These are phyloP conservation scores for Aspergillus carlsbadensis DNA, from an alignment of 495 filamentous ascomycete genomes.

Conservation along the genomic window DNA sequence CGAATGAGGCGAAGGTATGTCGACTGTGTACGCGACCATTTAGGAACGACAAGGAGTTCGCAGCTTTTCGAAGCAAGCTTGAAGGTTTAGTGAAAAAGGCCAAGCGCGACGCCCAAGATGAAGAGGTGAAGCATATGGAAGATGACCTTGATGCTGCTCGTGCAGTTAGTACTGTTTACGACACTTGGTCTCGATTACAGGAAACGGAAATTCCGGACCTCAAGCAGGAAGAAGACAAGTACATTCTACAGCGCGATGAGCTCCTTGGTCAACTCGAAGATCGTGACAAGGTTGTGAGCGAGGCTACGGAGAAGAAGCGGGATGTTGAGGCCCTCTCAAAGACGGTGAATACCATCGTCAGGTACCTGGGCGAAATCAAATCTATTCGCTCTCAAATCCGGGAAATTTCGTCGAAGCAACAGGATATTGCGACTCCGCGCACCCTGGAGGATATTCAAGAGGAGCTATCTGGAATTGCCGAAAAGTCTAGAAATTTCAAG, in stretches of 20 bases:
- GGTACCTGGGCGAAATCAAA: constrained; percentile 67
- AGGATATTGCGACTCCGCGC: constrained; percentile 58
- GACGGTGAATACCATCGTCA: constrained; percentile 72
- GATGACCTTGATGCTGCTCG: constrained; percentile 56
- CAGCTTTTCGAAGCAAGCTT: constrained; percentile 60
- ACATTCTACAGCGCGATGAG: constrained; percentile 53
- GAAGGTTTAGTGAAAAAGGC: constrained; percentile 57
- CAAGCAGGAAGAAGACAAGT: constrained; percentile 56
- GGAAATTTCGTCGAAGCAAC: constrained; percentile 68
- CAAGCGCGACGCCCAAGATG: constrained; percentile 50
- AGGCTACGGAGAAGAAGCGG: constrained; percentile 61
- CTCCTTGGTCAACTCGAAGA: constrained; percentile 68
- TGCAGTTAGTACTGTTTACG: constrained; percentile 63
- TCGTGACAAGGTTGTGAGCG: constrained; percentile 66
- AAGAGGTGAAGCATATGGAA: constrained; percentile 51
- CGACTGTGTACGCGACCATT: constrained; percentile 67
- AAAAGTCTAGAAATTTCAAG: constrained; percentile 63
- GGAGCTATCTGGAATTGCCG: constrained; percentile 64
- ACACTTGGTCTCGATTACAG: constrained; percentile 67
- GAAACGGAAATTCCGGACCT: constrained; percentile 69
- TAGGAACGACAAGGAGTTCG: constrained; percentile 54
- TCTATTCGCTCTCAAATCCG: constrained; percentile 68
- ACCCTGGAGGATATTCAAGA: constrained; percentile 82
- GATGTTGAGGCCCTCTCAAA: constrained; percentile 75
- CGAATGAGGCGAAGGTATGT: constrained; percentile 64